Evolutionary conservation across 2,329 filamentous ascomycete genomes (phyloP).

Genomic region (Penicillium sp.): DNA sequence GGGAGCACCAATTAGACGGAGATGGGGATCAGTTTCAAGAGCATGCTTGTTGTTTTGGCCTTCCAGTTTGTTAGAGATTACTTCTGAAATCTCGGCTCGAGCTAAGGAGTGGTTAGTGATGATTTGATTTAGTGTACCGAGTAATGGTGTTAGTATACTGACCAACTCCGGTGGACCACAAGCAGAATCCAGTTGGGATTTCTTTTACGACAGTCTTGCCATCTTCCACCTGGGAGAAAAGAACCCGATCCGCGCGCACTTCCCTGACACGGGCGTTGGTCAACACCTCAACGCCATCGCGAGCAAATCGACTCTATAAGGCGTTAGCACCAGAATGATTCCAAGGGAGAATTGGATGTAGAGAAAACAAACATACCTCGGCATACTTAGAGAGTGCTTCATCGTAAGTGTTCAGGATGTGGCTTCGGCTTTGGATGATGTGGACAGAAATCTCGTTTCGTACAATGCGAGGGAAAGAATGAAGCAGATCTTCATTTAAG

Average conservation of each 20-base stretch:
- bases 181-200: constrained; percentile 89
- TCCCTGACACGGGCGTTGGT: constrained; percentile 94
- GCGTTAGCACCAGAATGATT: constrained; percentile 3
- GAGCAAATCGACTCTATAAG: constrained; percentile 68
- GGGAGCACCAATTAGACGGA: constrained; percentile 83
- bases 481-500: constrained; percentile 86
- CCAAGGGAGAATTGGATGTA: too few relatives aligned
- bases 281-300: constrained; percentile 86
- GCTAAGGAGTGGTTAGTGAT: constrained; percentile 39
- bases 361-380: constrained; percentile 52
- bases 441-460: constrained; percentile 98
- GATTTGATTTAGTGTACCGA: neutral
- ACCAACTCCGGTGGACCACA: constrained; percentile 93
- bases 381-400: constrained; percentile 90
- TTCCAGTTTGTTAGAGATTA: constrained; percentile 71
- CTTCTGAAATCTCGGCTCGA: constrained; percentile 76
- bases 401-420: constrained; percentile 98
- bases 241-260: constrained; percentile 75
- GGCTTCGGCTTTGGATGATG: constrained; percentile 87
- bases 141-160: constrained; percentile 21
- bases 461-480: constrained; percentile 82
- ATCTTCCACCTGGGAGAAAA: constrained; percentile 81
- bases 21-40: constrained; percentile 89
- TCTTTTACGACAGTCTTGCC: constrained; percentile 82
- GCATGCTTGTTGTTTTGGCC: constrained; percentile 85